A percentile compares a stretch with the other conserved stretches of the same genome.
Conservation (phyloP, 345 rosid genomes). For the Reutealis trisperma region DNA sequence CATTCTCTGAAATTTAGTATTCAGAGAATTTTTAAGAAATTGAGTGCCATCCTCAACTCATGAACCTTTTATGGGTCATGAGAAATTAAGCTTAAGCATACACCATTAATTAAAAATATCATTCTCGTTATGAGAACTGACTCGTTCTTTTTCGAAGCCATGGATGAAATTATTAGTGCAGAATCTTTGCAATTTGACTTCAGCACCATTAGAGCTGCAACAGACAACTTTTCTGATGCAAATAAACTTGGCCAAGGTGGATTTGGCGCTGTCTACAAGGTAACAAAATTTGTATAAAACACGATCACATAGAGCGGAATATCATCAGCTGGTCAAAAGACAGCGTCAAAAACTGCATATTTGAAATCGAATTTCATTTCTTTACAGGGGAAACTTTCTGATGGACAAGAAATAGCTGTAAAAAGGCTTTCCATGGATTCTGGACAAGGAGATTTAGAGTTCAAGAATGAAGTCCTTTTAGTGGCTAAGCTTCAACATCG, state of each 20-base stretch:
- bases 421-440: slow-evolving; percentile 37
- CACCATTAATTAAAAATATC: too few species aligned
- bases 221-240: slow-evolving; percentile 38
- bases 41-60: too few species aligned
- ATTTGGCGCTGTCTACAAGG: slow-evolving; percentile 53
- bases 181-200: slow-evolving; percentile 35
- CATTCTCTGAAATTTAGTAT: too few species aligned
- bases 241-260: slow-evolving; percentile 56
- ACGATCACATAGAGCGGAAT: not conserved
- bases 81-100: too few species aligned
- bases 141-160: not conserved
- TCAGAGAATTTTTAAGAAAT: too few species aligned
- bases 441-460: slow-evolving; percentile 43
- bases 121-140: too few species aligned
- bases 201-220: slow-evolving; percentile 33
- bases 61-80: too few species aligned
- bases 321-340: too few species aligned
- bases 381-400: slow-evolving; percentile 27
- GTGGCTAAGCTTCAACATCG: slow-evolving; percentile 46
- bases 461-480: slow-evolving; percentile 39
- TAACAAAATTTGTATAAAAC: not conserved
- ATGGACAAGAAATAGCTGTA: slow-evolving; percentile 34
- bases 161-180: not conserved
- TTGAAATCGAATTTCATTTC: not conserved
- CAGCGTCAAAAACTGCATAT: too few species aligned